Evolutionary conservation across 164 flowering plant species (phyloP).

Genomic region (Berberis thunbergii): DNA sequence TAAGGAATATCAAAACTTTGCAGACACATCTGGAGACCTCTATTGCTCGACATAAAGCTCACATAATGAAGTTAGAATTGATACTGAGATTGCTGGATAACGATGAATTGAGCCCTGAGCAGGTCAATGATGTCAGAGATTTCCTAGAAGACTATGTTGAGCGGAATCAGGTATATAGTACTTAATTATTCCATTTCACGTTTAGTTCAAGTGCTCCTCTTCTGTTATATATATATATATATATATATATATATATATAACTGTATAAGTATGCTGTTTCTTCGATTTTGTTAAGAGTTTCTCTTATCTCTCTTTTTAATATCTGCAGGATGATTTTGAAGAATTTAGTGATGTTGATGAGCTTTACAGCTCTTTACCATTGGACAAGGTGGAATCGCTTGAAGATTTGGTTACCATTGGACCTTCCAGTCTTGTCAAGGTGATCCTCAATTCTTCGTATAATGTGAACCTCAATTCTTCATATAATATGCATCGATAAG

Average conservation of each 20-base stretch:
- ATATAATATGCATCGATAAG: not conserved
- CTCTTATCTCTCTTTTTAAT: slow-evolving; percentile 1
- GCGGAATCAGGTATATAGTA: slow-evolving; percentile 74
- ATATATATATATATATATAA: too few species aligned
- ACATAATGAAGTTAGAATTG: slow-evolving; percentile 86
- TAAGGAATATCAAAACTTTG: slow-evolving; percentile 1
- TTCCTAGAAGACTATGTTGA: slow-evolving; percentile 94
- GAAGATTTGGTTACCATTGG: slow-evolving; percentile 84
- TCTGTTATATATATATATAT: too few species aligned
- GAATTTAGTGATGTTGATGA: slow-evolving; percentile 95
- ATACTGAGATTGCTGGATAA: slow-evolving; percentile 89
- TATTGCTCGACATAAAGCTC: slow-evolving; percentile 85
- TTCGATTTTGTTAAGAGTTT: not conserved
- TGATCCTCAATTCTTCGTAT: slow-evolving; percentile 21
- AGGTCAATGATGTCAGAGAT: slow-evolving; percentile 95
- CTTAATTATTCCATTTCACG: not conserved
- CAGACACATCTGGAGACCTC: slow-evolving; percentile 93
- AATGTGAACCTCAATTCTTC: not conserved
- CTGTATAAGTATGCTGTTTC: not conserved
- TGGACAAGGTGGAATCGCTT: slow-evolving; percentile 88
- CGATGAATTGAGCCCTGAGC: slow-evolving; percentile 96
- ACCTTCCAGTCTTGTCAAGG: slow-evolving; percentile 71
- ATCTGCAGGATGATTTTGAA: slow-evolving; percentile 87
- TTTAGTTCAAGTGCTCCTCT: not conserved
- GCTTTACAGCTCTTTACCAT: slow-evolving; percentile 65